Base-by-base conservation (phyloP, 2,329 filamentous ascomycete species). In the Alternaria hordeiaustralica region DNA sequence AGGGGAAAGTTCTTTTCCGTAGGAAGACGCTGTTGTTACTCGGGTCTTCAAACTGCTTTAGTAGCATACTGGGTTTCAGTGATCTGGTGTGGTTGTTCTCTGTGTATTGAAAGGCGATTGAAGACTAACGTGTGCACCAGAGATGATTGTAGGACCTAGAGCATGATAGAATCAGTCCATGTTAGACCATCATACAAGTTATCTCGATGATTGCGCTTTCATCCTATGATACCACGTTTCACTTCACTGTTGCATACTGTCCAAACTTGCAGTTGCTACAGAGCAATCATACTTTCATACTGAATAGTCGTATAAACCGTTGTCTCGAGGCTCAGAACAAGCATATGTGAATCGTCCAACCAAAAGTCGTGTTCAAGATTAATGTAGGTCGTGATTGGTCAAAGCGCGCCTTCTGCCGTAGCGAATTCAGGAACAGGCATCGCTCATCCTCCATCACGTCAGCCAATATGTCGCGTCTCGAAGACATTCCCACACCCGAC, bases 401-500 rank as follows among this genome's bases (percentile, higher is more conserved):
- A 21, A 12, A 10, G 18, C 28, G 26, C 50, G 50, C 54, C 4
- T n/a, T 50, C n/a, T 25, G n/a, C 23, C 6, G 53, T 65, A 64
- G 65, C 62, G 60, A 63, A 43, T 51, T 47, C 47, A 61, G 64
- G 67, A 64, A 70, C 60, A 66, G 61, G 63, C 60, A 47, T 28
- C 23, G 30, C 43, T 46, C 53, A 36, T 56, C 61, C 28, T 26
- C 45, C 21, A 21, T 44, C 43, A 20, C 43, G 44, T 47, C 26
- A 25, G 43, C 49, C 46, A 65, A 61, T 18, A 76, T 75, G 73
- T 47, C 70, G 21, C 36, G 33, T 12, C 44, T 58, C 55, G 63
- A 70, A 63, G 70, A 76, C 61, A 64, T 65, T 23, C 68, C 71
- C 26, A 70, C 65, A 47, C 74, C 71, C 20, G 71, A 75, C 4